These are phyloP conservation scores for Solanum stenotomum DNA, from an alignment of 257 asterid genomes.

Conservation along the genomic window DNA sequence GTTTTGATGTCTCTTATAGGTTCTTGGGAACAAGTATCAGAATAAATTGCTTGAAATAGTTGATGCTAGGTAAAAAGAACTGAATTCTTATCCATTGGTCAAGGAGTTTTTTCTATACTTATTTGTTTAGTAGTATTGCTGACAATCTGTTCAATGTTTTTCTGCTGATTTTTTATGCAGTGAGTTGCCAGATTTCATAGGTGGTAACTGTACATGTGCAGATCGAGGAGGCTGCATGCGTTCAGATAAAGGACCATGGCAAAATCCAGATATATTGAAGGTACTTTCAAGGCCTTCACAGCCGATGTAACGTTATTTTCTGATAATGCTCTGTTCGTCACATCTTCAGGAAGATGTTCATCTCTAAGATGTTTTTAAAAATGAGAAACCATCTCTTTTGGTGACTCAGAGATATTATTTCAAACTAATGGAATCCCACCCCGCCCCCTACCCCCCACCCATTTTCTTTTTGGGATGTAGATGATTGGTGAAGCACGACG, in stretches of 20 bases:
- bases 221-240: slow-evolving; percentile 86
- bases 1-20: slow-evolving; percentile 31
- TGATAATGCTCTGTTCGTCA: background rate
- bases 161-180: slow-evolving; percentile 27
- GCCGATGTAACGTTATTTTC: background rate
- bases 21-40: slow-evolving; percentile 80
- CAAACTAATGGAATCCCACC: background rate
- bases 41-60: slow-evolving; percentile 80
- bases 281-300: slow-evolving; percentile 15
- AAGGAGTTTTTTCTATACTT: background rate
- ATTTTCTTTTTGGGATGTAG: slow-evolving; percentile 33
- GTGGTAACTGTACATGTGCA: slow-evolving; percentile 82
- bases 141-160: background rate
- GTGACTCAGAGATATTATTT: background rate
- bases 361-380: background rate
- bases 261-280: slow-evolving; percentile 82
- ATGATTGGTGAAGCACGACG: slow-evolving; percentile 85
- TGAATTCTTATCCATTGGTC: background rate
- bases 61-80: slow-evolving; percentile 60
- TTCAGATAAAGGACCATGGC: slow-evolving; percentile 99
- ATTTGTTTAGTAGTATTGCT: background rate
- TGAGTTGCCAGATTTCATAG: slow-evolving; percentile 89
- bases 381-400: background rate
- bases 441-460: background rate
- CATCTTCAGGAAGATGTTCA: background rate